phyloP scores from a whole-genome alignment of 176 grass and related monocot species.

The Carex parvula region DNA sequence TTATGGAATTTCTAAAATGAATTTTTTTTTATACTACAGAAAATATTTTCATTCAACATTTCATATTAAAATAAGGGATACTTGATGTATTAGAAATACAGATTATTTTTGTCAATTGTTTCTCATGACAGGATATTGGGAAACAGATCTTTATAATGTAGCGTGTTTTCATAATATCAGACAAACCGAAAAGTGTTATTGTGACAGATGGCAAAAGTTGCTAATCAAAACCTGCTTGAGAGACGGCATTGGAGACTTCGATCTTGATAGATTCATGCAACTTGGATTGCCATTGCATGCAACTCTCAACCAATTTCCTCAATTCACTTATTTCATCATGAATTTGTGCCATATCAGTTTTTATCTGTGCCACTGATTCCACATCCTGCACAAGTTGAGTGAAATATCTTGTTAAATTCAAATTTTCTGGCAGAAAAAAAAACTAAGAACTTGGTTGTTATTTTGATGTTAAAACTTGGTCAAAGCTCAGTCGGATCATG shows the following conservation, averaged over 20 bases:
- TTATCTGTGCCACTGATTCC: constrained; percentile 34
- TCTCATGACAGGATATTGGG: background rate
- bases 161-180: background rate
- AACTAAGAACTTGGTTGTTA: background rate
- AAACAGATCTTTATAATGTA: background rate
- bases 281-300: constrained; percentile 80
- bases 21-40: background rate
- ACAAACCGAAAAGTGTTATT: background rate
- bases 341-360: constrained; percentile 71
- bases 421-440: background rate
- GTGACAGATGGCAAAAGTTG: background rate
- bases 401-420: background rate
- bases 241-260: constrained; percentile 67
- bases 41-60: background rate
- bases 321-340: constrained; percentile 86
- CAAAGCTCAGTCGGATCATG: background rate
- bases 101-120: background rate
- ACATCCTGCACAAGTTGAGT: background rate
- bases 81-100: background rate
- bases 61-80: background rate
- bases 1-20: background rate
- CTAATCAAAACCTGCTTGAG: constrained; percentile 50
- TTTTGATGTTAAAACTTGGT: background rate
- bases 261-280: constrained; percentile 74
- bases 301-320: constrained; percentile 71